A percentile compares a stretch with the other conserved stretches of the same genome.
phyloP scores from a whole-genome alignment of 1,284 basidiomycete genomes.

The Ceratobasidium sp. region DNA sequence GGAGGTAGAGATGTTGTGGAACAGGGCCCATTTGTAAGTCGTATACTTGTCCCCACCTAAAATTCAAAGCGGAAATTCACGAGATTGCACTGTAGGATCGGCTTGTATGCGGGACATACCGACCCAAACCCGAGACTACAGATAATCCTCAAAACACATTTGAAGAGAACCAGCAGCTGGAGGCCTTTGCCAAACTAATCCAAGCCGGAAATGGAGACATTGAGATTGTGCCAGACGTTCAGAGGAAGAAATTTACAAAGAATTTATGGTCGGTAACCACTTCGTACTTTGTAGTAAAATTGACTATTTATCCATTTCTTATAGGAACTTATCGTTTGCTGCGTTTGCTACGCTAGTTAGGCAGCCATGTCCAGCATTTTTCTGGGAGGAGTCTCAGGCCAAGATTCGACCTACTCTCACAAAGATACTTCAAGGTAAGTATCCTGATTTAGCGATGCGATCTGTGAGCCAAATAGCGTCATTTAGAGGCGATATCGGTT shows the following conservation, averaged over 20 bases:
- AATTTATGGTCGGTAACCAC: conserved; percentile 65
- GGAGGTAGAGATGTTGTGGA: conserved; percentile 64
- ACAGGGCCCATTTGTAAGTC: conserved; percentile 67
- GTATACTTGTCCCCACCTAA: not conserved
- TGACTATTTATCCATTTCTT: not conserved
- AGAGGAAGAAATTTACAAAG: conserved; percentile 72
- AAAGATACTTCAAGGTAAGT: conserved; percentile 59
- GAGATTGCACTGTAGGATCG: conserved; percentile 62
- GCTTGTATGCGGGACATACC: conserved; percentile 68
- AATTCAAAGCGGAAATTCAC: not conserved
- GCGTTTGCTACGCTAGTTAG: conserved; percentile 68
- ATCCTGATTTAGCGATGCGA: conserved; percentile 60
- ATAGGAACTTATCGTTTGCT: conserved; percentile 69
- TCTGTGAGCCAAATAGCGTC: conserved; percentile 63
- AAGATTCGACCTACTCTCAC: conserved; percentile 53
- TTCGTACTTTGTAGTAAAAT: not conserved
- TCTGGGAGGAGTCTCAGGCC: conserved; percentile 52
- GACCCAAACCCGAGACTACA: conserved; percentile 62
- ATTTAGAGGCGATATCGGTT: conserved; percentile 64
- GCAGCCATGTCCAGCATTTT: conserved; percentile 68
- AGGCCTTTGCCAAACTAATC: conserved; percentile 65
- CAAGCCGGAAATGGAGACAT: conserved; percentile 65
- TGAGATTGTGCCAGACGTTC: conserved; percentile 70
- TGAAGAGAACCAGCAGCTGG: conserved; percentile 57
- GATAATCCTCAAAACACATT: conserved; percentile 51